Base-by-base conservation (phyloP, 371 early-diverging fungal species). In the Choanephora cucurbitarum region DNA sequence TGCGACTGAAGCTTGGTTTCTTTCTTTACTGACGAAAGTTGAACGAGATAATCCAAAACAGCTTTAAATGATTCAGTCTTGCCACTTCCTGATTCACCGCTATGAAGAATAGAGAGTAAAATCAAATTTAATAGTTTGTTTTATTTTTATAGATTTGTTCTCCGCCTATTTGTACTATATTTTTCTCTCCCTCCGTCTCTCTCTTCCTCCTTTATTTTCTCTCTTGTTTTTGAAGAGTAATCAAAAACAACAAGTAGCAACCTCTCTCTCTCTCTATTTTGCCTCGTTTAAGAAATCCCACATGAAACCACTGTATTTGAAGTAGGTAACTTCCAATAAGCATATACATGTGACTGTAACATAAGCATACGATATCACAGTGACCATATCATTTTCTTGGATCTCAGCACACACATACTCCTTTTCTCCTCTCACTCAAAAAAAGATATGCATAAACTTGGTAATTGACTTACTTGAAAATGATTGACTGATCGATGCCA, bases 71-170 rank as follows among this genome's bases (percentile, higher is more conserved):
- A 73, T 64, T 92, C 91, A 0, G 92, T 85, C 70, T 96, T 97
- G 48, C 97, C 97, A 40, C 90, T 84, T 22, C 92, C 95, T n/a
- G 90, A 79, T 60, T 94, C 93, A 37, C 97, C 97, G 72, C 93
- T 93, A 78, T 11, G 23, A 11, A 28, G n/a, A n/a, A n/a, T n/a
- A 18, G n/a, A 32, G 43, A 43, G 6, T 39, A 24, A 21, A 22
- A 17, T 18, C 10, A 40, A 34, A 24, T 41, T 14, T 71, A 64
- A 19, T 40, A 19, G 17, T 58, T 28, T 49, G 55, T 22, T 22
- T 52, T 41, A 52, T 47, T 37, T 37, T 28, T 28, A 28, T 28
- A 28, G 5, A 28, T 28, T 5, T 37, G 10, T 6, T 37, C 37
- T 37, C 37, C 37, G 14, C 14, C 10, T 37, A 11, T 37, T 14